Evolutionary conservation across 345 rosid genomes (phyloP), one percentile per base, ranked within the genome.

Genomic region (Dipteronia dyeriana): DNA sequence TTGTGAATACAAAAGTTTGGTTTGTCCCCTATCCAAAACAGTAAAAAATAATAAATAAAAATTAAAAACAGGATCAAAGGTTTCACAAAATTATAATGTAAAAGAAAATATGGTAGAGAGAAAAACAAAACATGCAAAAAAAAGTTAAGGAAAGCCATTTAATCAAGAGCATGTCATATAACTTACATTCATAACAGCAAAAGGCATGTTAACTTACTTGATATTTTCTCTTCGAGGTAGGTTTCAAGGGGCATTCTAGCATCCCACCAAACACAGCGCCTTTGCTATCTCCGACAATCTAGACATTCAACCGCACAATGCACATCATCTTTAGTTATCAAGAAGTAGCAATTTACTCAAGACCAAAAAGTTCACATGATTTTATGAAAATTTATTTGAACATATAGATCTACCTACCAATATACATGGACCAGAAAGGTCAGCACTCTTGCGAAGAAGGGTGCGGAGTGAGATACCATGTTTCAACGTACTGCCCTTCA

Each of bases 401-500:
- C 22, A 71, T 23, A 64, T 71, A 57, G 25, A 59, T 66, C 53
- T 54, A 66, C 86, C 17, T 85, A 95, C 98, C 94, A 95, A 83
- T 74, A 95, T 79, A 84, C 95, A 90, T 45, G 97, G 98, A 72
- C 99, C 99, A 77, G 93, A 80, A 77, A 88, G 83, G 76, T 85
- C 91, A 59, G 89, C 83, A 53, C 98, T 96, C 79, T 85, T 96
- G 41, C 97, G 94, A 38, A 96, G 74, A 60, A 96, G 97, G 0
- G 99, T 96, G 62, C 94, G 99, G 9, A 96, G 92, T 73, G 98
- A 93, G 78, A 92, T 96, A 34, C 98, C 99, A 89, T 96, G 95
- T 85, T 89, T 96, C 85, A 87, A 83, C 80, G 98, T 92, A 84
- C 99, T 94, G 98, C 97, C 97, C 97, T 96, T 93, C 94, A 93